Percentiles rank a stretch among this genome's conserved stretches.
Evolutionary conservation across 1,284 basidiomycete genomes (phyloP).

Genomic region (Leccinum variabile): DNA sequence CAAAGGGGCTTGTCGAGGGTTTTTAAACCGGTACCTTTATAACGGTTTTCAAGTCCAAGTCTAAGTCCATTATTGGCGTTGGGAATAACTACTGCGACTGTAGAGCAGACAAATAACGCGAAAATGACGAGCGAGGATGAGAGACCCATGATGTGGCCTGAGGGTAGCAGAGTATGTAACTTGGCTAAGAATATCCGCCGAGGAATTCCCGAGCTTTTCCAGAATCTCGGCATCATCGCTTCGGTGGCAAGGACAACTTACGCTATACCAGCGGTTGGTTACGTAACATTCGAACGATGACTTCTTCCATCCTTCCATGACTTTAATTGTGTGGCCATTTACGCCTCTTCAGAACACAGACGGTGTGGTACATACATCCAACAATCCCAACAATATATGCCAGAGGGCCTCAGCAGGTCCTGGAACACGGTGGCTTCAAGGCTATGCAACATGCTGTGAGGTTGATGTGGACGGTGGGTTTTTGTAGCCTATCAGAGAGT

Average conservation of each 20-base stretch:
- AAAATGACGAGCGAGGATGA: neutral
- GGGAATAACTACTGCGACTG: neutral
- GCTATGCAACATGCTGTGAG: neutral
- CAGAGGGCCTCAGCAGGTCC: neutral
- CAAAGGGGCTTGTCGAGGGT: neutral
- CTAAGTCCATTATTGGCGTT: neutral
- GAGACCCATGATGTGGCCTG: neutral
- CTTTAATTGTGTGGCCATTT: neutral
- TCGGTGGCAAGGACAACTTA: neutral
- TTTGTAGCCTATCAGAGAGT: neutral
- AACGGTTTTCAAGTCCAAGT: neutral
- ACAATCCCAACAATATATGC: neutral
- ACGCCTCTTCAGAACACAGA: neutral
- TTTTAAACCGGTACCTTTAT: neutral
- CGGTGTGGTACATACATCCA: neutral
- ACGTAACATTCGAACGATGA: neutral
- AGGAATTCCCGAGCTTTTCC: neutral
- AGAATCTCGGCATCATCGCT: neutral
- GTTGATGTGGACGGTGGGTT: neutral
- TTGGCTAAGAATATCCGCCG: neutral
- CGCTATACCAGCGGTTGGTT: neutral
- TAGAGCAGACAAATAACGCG: neutral
- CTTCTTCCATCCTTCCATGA: neutral
- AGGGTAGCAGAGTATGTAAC: neutral
- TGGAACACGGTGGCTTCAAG: neutral